Conservation (phyloP, 2,329 filamentous ascomycete species). For the Chaetomium globosum region DNA sequence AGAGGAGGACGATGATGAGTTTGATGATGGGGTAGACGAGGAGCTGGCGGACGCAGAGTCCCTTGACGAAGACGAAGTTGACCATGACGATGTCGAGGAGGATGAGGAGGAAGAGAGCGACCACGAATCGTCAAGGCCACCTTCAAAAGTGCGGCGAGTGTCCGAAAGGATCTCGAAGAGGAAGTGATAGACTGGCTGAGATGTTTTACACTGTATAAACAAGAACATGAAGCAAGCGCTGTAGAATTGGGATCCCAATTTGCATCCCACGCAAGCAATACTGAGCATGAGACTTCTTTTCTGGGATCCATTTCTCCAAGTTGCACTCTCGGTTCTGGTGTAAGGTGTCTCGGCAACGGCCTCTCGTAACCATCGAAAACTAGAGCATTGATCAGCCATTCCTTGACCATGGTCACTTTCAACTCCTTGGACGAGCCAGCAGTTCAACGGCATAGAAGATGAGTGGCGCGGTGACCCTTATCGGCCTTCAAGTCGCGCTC, state of each 20-base stretch:
- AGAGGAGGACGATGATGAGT: conserved; percentile 57
- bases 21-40: conserved; percentile 33
- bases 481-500: background rate
- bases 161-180: conserved; percentile 39
- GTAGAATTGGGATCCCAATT: background rate
- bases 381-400: background rate
- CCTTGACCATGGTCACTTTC: background rate
- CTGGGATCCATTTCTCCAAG: too few species aligned
- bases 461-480: background rate
- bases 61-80: conserved; percentile 43
- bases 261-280: background rate
- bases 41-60: conserved; percentile 36
- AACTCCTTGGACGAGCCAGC: background rate
- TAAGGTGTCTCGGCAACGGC: background rate
- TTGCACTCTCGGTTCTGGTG: too few species aligned
- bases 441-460: background rate
- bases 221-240: background rate
- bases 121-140: conserved; percentile 40
- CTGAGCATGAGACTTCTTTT: too few species aligned
- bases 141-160: conserved; percentile 44
- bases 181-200: conserved; percentile 32
- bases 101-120: conserved; percentile 42
- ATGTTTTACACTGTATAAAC: background rate
- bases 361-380: background rate
- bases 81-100: conserved; percentile 43